A percentile compares a stretch with the other conserved stretches of the same genome.
These are phyloP conservation scores for Aphanomyces stellatus DNA, from an alignment of 352 stramenopile species.

Conservation along the genomic window DNA sequence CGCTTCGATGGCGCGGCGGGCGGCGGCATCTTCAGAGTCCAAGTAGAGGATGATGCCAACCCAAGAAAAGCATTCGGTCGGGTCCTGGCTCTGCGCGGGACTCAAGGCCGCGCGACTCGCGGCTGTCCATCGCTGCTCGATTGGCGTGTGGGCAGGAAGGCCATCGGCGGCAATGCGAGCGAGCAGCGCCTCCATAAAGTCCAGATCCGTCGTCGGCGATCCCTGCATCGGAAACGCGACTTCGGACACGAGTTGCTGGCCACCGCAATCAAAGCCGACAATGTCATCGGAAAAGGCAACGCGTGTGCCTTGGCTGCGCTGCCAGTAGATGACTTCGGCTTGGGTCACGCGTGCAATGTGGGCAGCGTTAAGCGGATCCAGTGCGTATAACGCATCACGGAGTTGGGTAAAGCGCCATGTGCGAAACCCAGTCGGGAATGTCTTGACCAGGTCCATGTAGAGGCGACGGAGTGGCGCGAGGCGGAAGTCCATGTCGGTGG, in stretches of 20 bases:
- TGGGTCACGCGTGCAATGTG: slow-evolving; percentile 93
- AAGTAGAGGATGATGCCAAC: slow-evolving; percentile 98
- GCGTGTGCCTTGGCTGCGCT: slow-evolving; percentile 85
- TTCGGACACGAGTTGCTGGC: slow-evolving; percentile 97
- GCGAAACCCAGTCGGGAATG: slow-evolving; percentile 32
- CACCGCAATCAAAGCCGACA: slow-evolving; percentile 98
- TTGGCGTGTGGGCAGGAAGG: slow-evolving; percentile 92
- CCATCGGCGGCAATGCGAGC: slow-evolving; percentile 86
- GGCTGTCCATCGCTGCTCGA: slow-evolving; percentile 97
- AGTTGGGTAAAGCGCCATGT: slow-evolving; percentile 82
- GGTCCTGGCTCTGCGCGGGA: slow-evolving; percentile 76
- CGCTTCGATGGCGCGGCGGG: slow-evolving; percentile 83
- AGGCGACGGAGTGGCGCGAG: slow-evolving; percentile 72
- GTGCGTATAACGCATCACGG: slow-evolving; percentile 68
- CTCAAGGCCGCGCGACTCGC: slow-evolving; percentile 89
- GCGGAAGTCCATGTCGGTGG: slow-evolving; percentile 46
- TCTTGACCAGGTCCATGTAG: slow-evolving; percentile 62
- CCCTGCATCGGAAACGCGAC: slow-evolving; percentile 88
- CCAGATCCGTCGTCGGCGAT: slow-evolving; percentile 72
- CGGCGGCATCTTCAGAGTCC: slow-evolving; percentile 52
- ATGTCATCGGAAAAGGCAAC: slow-evolving; percentile 91
- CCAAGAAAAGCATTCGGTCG: slow-evolving; percentile 86
- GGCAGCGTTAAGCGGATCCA: slow-evolving; percentile 84
- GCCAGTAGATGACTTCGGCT: slow-evolving; percentile 95
- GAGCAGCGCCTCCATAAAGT: slow-evolving; percentile 92